These are phyloP conservation scores for Hippophae gyantsensis DNA, from an alignment of 306 rosid genomes.

Conservation along the genomic window DNA sequence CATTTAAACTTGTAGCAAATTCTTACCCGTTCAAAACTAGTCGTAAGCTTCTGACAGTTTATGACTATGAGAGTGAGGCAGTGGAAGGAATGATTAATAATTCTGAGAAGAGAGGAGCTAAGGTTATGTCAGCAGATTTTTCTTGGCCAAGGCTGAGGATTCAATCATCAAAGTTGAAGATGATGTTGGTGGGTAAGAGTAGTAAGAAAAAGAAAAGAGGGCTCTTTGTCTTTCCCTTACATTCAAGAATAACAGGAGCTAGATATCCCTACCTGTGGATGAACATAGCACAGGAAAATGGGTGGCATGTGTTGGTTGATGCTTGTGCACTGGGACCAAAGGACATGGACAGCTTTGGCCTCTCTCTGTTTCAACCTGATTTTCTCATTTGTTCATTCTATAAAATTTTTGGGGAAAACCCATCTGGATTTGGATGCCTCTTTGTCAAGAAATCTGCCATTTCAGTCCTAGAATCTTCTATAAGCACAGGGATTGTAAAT, in stretches of 20 bases:
- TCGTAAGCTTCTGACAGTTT: slow-evolving; percentile 64
- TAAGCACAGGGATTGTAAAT: slow-evolving; percentile 60
- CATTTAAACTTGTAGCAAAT: slow-evolving; percentile 75
- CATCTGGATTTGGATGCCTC: slow-evolving; percentile 91
- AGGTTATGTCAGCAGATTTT: slow-evolving; percentile 59
- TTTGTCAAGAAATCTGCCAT: slow-evolving; percentile 65
- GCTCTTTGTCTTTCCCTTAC: slow-evolving; percentile 73
- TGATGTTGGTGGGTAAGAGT: slow-evolving; percentile 48
- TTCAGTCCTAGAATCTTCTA: slow-evolving; percentile 41
- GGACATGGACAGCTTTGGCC: slow-evolving; percentile 83
- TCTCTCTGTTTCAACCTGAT: slow-evolving; percentile 72
- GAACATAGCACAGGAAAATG: slow-evolving; percentile 78
- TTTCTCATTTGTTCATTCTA: slow-evolving; percentile 80
- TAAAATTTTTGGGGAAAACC: slow-evolving; percentile 79
- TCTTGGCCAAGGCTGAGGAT: slow-evolving; percentile 91
- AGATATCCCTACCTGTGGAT: slow-evolving; percentile 87
- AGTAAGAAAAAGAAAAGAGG: slow-evolving; percentile 58
- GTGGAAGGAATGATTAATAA: slow-evolving; percentile 50
- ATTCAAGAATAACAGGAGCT: slow-evolving; percentile 80
- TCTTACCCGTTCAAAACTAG: slow-evolving; percentile 57
- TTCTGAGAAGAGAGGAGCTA: slow-evolving; percentile 73
- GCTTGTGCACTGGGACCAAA: slow-evolving; percentile 89
- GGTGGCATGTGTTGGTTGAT: slow-evolving; percentile 81
- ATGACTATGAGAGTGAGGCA: slow-evolving; percentile 84
- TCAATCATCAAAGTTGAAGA: slow-evolving; percentile 51